Evolutionary conservation across 371 early-diverging fungal genomes (phyloP).

Genomic region (Circinella umbellata): DNA sequence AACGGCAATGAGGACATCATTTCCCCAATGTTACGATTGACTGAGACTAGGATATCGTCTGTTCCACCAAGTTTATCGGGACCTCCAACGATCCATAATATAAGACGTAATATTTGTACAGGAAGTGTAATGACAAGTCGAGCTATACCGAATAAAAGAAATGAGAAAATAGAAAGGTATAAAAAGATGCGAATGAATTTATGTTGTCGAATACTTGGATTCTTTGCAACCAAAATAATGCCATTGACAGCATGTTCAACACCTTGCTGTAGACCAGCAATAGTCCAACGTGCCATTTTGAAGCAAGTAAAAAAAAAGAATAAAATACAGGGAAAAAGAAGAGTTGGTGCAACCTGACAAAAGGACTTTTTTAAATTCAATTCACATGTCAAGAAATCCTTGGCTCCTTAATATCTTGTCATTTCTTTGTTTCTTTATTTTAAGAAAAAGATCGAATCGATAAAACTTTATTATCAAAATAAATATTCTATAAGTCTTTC

Average conservation of each 20-base stretch:
- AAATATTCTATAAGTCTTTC: too few species aligned
- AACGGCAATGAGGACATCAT: conserved; percentile 55
- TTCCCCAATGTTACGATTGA: conserved; percentile 35
- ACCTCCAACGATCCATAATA: conserved; percentile 34
- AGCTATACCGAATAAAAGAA: conserved; percentile 40
- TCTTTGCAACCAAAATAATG: conserved; percentile 46
- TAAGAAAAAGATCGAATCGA: too few species aligned
- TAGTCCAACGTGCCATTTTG: conserved; percentile 36
- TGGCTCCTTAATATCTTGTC: not conserved
- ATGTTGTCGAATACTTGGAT: conserved; percentile 56
- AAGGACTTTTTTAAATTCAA: conserved; percentile 1
- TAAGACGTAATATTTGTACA: conserved; percentile 36
- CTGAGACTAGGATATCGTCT: conserved; percentile 26
- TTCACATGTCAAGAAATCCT: conserved; percentile 4
- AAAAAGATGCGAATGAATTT: conserved; percentile 53
- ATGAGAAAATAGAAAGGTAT: conserved; percentile 53
- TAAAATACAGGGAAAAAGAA: too few species aligned
- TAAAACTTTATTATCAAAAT: too few species aligned
- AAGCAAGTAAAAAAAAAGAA: not conserved
- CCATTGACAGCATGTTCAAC: conserved; percentile 55
- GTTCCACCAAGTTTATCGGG: conserved; percentile 25
- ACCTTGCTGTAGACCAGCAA: conserved; percentile 44
- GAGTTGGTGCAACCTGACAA: not conserved
- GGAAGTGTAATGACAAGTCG: conserved; percentile 35
- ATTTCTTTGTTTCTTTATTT: too few species aligned